A percentile compares a stretch with the other conserved stretches of the same genome.
These are phyloP conservation scores for Corrigiola litoralis DNA, from an alignment of 179 eudicot species.

Conservation along the genomic window DNA sequence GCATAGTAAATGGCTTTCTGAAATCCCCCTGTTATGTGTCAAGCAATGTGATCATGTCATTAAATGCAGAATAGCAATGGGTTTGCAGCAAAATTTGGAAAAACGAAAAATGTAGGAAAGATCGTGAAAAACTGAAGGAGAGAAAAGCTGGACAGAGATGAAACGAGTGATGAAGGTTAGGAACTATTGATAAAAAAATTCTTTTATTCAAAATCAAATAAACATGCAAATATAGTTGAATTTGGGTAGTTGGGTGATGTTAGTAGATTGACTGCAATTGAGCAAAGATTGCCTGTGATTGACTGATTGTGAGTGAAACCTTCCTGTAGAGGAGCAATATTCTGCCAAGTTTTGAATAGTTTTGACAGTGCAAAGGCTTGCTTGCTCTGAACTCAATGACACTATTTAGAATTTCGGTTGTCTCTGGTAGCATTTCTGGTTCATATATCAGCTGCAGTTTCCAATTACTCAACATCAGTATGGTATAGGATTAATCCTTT, in stretches of 20 bases:
- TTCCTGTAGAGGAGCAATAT: constrained; percentile 6
- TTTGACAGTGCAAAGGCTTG: constrained; percentile 6
- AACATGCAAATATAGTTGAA: neutral
- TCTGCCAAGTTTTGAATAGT: constrained; percentile 22
- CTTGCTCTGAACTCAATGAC: neutral
- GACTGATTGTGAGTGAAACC: constrained; percentile 5
- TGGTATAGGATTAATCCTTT: neutral
- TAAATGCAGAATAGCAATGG: neutral
- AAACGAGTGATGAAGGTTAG: constrained; percentile 16
- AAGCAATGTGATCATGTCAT: constrained; percentile 14
- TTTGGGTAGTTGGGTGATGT: neutral
- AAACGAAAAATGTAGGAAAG: neutral
- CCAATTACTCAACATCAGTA: neutral
- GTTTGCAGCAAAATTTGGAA: constrained; percentile 5
- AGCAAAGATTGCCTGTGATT: constrained; percentile 9
- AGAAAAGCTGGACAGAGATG: neutral
- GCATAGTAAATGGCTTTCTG: constrained; percentile 24
- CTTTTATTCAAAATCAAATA: constrained; percentile 17
- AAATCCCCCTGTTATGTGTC: constrained; percentile 10
- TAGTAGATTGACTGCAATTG: constrained; percentile 3
- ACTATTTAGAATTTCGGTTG: neutral
- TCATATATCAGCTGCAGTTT: neutral
- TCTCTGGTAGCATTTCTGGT: neutral
- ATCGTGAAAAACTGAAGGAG: neutral
- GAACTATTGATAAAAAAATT: constrained; percentile 19